Conservation (phyloP, 208 protist genomes). For the Tritrichomonas musculus region DNA sequence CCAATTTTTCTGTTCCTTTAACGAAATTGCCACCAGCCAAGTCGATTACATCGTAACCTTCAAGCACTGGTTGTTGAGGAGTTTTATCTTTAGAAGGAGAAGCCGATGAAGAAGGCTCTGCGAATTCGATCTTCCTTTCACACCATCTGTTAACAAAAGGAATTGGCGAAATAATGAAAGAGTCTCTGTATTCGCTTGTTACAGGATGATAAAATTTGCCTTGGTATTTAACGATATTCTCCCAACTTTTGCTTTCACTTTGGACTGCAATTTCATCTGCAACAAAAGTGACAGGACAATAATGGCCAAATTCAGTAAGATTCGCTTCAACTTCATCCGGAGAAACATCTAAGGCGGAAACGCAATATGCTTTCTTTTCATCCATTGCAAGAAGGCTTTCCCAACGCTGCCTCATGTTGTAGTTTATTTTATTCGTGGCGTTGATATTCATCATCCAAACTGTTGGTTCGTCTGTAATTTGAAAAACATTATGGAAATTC, state of each 20-base stretch:
- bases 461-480: neutral
- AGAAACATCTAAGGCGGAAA: neutral
- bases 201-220: neutral
- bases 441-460: neutral
- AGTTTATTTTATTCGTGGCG: neutral
- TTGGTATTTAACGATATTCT: conserved; percentile 12
- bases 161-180: neutral
- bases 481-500: conserved; percentile 19
- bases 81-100: neutral
- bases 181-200: neutral
- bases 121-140: neutral
- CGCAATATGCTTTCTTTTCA: neutral
- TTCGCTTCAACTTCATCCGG: neutral
- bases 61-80: neutral
- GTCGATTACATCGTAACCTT: conserved; percentile 20
- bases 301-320: neutral
- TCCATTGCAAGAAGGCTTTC: neutral
- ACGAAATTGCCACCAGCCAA: neutral
- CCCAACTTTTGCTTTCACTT: neutral
- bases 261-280: neutral
- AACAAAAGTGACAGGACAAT: neutral
- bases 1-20: neutral
- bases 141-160: neutral
- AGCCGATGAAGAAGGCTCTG: neutral
- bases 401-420: conserved; percentile 14